Conservation (phyloP, 164 flowering plant species). For the Liquidambar formosana region DNA sequence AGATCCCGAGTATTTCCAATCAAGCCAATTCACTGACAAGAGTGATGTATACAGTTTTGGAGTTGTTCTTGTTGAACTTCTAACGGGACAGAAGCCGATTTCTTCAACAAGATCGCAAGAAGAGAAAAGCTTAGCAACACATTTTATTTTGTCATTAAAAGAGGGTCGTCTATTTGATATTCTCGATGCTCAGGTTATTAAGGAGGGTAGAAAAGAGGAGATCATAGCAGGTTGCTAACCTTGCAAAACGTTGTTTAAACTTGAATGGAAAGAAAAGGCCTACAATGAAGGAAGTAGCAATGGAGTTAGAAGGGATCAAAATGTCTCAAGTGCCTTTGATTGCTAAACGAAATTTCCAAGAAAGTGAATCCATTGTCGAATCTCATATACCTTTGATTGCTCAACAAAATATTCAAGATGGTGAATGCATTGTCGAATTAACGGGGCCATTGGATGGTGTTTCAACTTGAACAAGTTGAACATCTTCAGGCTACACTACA, state of each 20-base stretch:
- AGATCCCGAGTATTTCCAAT: slow-evolving; percentile 23
- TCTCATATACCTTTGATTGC: too few relatives aligned
- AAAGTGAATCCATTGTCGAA: background rate
- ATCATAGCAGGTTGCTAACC: slow-evolving; percentile 16
- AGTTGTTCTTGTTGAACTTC: slow-evolving; percentile 23
- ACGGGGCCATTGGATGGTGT: too few relatives aligned
- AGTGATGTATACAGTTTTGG: slow-evolving; percentile 18
- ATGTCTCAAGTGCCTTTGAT: background rate
- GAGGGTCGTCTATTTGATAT: slow-evolving; percentile 13
- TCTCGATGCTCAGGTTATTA: slow-evolving; percentile 12
- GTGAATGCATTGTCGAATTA: too few relatives aligned
- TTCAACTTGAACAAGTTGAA: too few relatives aligned
- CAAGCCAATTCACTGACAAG: background rate
- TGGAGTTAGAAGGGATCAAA: slow-evolving; percentile 10
- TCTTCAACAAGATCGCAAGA: slow-evolving; percentile 5
- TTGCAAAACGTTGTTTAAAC: slow-evolving; percentile 22
- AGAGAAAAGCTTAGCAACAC: slow-evolving; percentile 18
- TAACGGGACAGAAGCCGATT: slow-evolving; percentile 22
- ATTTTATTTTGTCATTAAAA: slow-evolving; percentile 19
- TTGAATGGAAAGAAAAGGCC: slow-evolving; percentile 25
- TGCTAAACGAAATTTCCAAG: background rate
- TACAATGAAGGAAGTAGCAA: slow-evolving; percentile 24
- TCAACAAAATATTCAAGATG: too few relatives aligned
- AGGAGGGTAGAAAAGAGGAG: slow-evolving; percentile 19
- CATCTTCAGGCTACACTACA: too few relatives aligned